These are phyloP conservation scores for Rhododendron henanense DNA, from an alignment of 148 eudicot species.

Conservation along the genomic window DNA sequence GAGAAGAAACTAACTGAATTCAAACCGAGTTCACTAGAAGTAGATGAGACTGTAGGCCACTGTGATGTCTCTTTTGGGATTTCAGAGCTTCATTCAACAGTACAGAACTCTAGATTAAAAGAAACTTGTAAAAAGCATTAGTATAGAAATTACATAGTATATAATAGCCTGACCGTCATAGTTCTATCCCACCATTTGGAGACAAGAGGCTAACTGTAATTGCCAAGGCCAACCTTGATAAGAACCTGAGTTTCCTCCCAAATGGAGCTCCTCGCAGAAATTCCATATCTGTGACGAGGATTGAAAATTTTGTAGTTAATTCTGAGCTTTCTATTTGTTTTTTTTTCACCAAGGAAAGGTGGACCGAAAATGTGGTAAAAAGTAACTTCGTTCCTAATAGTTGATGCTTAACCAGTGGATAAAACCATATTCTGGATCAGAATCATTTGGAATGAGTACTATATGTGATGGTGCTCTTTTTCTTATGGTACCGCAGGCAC, in stretches of 20 bases:
- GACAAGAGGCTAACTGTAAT: background rate
- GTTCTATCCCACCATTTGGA: background rate
- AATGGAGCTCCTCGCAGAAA: background rate
- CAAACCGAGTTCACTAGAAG: background rate
- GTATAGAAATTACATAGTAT: too few relatives aligned
- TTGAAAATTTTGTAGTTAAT: background rate
- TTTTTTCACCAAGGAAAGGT: background rate
- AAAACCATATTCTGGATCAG: background rate
- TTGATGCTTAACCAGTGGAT: background rate
- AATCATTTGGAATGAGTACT: background rate
- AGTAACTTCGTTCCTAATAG: too few relatives aligned
- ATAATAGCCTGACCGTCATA: background rate
- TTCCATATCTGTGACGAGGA: background rate
- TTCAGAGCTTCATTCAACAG: conserved; percentile 3
- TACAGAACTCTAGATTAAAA: background rate
- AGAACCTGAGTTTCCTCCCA: background rate
- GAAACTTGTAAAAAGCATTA: too few relatives aligned
- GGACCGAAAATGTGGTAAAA: background rate
- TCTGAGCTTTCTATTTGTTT: background rate
- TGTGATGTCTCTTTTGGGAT: conserved; percentile 10
- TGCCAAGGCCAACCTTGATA: background rate
- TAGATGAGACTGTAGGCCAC: background rate
- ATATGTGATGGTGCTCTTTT: conserved; percentile 10
- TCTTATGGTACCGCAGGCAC: conserved; percentile 47
- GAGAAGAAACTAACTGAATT: background rate